phyloP scores from a whole-genome alignment of 768 basidiomycete genomes.

The Favolaschia claudopus region DNA sequence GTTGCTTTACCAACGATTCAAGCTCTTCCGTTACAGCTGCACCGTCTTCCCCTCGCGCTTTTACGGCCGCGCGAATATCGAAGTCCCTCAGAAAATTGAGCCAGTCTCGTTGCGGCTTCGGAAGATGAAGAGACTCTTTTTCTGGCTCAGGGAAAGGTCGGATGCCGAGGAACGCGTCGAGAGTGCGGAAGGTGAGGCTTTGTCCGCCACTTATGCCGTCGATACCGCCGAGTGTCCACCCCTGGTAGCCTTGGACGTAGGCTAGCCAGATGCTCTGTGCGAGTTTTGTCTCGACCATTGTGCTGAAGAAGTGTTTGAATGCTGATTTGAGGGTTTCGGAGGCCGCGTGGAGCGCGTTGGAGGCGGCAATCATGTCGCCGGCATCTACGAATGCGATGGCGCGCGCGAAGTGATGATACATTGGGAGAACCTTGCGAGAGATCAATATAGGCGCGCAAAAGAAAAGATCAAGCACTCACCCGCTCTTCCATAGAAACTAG shows the following conservation, averaged over 20 bases:
- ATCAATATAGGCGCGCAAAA: not conserved
- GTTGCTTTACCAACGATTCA: slow-evolving; percentile 25
- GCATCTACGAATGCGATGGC: slow-evolving; percentile 14
- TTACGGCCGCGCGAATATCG: slow-evolving; percentile 20
- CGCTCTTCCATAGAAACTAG: slow-evolving; percentile 18
- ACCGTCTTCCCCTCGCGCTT: slow-evolving; percentile 8
- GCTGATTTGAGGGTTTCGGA: slow-evolving; percentile 19
- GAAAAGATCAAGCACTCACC: not conserved
- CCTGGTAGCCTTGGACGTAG: slow-evolving; percentile 28
- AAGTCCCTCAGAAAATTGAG: slow-evolving; percentile 25
- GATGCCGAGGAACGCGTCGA: slow-evolving; percentile 28
- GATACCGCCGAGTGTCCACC: slow-evolving; percentile 26
- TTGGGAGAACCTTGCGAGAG: slow-evolving; percentile 7
- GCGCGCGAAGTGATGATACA: slow-evolving; percentile 24
- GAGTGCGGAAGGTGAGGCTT: slow-evolving; percentile 24
- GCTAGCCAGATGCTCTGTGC: slow-evolving; percentile 17
- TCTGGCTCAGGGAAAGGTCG: slow-evolving; percentile 21
- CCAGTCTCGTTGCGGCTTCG: slow-evolving; percentile 18
- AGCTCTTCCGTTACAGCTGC: slow-evolving; percentile 15
- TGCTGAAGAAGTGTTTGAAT: slow-evolving; percentile 21
- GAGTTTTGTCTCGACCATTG: slow-evolving; percentile 15
- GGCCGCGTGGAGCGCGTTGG: slow-evolving; percentile 19
- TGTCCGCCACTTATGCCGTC: slow-evolving; percentile 29
- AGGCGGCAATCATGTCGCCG: slow-evolving; percentile 9
- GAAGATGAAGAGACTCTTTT: slow-evolving; percentile 23